phyloP scores from a whole-genome alignment of 2,329 filamentous ascomycete species.

The Colletotrichum noveboracense region DNA sequence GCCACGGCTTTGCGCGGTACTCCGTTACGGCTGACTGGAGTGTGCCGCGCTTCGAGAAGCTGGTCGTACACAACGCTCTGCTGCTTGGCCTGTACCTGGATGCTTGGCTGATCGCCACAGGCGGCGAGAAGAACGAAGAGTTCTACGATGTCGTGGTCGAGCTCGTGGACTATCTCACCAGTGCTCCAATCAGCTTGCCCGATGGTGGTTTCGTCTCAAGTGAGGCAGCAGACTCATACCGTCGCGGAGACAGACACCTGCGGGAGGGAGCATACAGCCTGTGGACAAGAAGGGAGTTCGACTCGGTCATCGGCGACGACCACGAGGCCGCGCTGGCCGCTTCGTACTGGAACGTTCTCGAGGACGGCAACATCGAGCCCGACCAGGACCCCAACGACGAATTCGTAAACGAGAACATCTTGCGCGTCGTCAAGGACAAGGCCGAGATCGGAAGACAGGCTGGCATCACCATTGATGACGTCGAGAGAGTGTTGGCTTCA shows the following conservation, averaged over 20 bases:
- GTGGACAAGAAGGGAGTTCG: constrained; percentile 89
- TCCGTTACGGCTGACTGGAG: constrained; percentile 93
- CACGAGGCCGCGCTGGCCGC: constrained; percentile 67
- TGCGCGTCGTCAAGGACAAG: constrained; percentile 72
- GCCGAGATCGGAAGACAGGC: constrained; percentile 77
- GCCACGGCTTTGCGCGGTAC: constrained; percentile 69
- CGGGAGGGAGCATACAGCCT: constrained; percentile 93
- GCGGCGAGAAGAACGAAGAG: constrained; percentile 63
- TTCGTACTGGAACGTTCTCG: constrained; percentile 81
- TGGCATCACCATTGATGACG: constrained; percentile 71
- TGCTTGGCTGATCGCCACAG: constrained; percentile 69
- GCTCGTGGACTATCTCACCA: constrained; percentile 85
- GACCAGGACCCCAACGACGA: constrained; percentile 90
- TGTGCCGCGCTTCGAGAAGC: constrained; percentile 95
- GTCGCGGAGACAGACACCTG: constrained; percentile 78
- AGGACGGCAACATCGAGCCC: constrained; percentile 84
- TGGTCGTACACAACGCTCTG: constrained; percentile 91
- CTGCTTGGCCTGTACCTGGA: constrained; percentile 85
- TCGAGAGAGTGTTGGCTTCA: constrained; percentile 68
- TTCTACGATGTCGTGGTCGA: constrained; percentile 81
- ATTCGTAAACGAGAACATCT: constrained; percentile 91
- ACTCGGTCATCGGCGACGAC: constrained; percentile 69
- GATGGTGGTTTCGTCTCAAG: constrained; percentile 84
- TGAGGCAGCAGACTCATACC: constrained; percentile 87
- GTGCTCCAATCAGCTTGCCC: constrained; percentile 67